Conservation (phyloP, 345 rosid genomes). For the Erodium maritimum region DNA sequence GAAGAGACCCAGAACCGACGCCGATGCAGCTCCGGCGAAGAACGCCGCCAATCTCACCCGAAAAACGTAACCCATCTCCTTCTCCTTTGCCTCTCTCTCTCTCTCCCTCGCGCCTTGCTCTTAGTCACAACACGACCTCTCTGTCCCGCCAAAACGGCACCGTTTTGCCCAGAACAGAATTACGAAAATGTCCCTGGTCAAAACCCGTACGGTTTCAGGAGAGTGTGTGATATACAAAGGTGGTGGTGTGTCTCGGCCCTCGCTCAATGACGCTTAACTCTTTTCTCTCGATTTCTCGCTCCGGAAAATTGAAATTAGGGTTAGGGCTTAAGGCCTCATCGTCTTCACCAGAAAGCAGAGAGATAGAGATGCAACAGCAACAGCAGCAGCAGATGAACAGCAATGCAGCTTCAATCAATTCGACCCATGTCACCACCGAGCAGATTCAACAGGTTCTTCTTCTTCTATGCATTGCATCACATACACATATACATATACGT, state of each 20-base stretch:
- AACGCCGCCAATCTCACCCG: slow-evolving; percentile 91
- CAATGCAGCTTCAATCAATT: neutral
- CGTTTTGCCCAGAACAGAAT: no score
- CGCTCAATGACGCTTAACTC: neutral
- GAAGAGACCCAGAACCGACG: slow-evolving; percentile 63
- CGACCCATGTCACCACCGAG: neutral
- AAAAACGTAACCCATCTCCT: slow-evolving; percentile 70
- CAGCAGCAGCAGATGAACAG: neutral
- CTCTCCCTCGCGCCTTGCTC: neutral
- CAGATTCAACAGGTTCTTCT: neutral
- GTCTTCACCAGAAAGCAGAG: neutral
- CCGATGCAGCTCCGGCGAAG: slow-evolving; percentile 81
- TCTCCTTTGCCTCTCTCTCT: slow-evolving; percentile 8
- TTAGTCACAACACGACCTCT: neutral
- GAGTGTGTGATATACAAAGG: no score
- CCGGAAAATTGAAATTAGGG: neutral
- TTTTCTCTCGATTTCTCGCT: neutral
- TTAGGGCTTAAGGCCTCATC: neutral
- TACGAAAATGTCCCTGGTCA: no score
- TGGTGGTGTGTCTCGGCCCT: neutral
- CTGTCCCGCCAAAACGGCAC: neutral
- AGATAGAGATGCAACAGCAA: neutral
- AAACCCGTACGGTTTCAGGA: neutral
- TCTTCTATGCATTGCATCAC: neutral
- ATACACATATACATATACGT: neutral